These are phyloP conservation scores for Acanthamoeba triangularis DNA, from an alignment of 208 protist species.

Conservation along the genomic window DNA sequence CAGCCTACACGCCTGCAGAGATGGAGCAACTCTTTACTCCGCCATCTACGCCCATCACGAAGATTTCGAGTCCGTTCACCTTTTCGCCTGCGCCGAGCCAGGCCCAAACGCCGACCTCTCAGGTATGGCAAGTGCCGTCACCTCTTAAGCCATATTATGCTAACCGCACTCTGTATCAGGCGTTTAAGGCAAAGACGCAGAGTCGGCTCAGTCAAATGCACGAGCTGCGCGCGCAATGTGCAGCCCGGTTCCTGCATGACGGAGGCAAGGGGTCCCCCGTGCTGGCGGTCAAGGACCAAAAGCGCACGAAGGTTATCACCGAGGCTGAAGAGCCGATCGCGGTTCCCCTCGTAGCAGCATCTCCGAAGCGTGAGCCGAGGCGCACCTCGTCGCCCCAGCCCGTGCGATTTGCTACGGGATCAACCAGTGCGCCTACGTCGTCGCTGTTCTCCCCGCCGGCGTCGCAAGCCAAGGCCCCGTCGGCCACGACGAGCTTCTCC, in stretches of 20 bases:
- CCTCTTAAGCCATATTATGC: not conserved
- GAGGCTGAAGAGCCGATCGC: not conserved
- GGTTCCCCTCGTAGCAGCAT: not conserved
- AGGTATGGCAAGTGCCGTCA: not conserved
- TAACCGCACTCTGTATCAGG: not conserved
- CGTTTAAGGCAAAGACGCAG: not conserved
- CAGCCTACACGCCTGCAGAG: not conserved
- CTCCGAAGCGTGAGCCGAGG: conserved; percentile 14
- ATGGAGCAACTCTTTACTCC: not conserved
- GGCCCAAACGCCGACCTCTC: not conserved
- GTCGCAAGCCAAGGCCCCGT: not conserved
- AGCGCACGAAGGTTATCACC: not conserved
- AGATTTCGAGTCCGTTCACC: not conserved
- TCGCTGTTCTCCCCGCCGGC: not conserved
- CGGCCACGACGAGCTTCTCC: not conserved
- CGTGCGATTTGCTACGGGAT: not conserved
- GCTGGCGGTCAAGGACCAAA: conserved; percentile 6
- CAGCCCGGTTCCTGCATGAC: not conserved
- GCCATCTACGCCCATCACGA: not conserved
- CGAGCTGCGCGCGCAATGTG: not conserved
- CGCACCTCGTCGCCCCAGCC: not conserved
- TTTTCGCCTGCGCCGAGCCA: not conserved
- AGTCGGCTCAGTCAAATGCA: not conserved
- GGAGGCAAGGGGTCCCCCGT: not conserved
- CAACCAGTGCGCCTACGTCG: not conserved